Conservation (phyloP, 345 rosid genomes). For the Ceriops decandra region DNA sequence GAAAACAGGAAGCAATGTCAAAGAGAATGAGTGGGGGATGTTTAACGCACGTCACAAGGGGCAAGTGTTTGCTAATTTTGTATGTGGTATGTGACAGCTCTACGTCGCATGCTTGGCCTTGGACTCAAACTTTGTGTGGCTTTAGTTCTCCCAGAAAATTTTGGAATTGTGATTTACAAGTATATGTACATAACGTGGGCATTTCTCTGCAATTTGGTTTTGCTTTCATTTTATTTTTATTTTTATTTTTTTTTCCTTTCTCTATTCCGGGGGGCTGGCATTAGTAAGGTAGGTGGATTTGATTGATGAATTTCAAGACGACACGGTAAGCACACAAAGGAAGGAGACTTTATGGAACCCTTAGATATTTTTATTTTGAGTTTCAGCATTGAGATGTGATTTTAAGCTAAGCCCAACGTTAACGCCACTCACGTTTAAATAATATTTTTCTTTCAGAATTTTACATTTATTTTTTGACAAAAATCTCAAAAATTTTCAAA, state of each 20-base stretch:
- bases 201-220: background rate
- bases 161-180: too few species aligned
- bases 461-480: too few species aligned
- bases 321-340: background rate
- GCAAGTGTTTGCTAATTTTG: constrained; percentile 9
- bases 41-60: constrained; percentile 23
- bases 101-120: constrained; percentile 30
- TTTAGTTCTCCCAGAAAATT: background rate
- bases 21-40: constrained; percentile 25
- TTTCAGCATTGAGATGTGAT: too few species aligned
- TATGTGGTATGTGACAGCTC: constrained; percentile 37
- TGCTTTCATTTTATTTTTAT: too few species aligned
- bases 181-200: background rate
- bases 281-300: background rate
- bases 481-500: too few species aligned
- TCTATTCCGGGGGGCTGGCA: background rate
- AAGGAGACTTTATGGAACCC: too few species aligned
- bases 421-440: too few species aligned
- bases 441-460: too few species aligned
- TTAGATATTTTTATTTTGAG: too few species aligned
- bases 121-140: constrained; percentile 20
- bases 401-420: too few species aligned
- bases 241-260: background rate
- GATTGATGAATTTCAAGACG: background rate
- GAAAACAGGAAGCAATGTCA: background rate